These are phyloP conservation scores for Rhodotorula toruloides DNA, from an alignment of 768 basidiomycete genomes.

Conservation along the genomic window DNA sequence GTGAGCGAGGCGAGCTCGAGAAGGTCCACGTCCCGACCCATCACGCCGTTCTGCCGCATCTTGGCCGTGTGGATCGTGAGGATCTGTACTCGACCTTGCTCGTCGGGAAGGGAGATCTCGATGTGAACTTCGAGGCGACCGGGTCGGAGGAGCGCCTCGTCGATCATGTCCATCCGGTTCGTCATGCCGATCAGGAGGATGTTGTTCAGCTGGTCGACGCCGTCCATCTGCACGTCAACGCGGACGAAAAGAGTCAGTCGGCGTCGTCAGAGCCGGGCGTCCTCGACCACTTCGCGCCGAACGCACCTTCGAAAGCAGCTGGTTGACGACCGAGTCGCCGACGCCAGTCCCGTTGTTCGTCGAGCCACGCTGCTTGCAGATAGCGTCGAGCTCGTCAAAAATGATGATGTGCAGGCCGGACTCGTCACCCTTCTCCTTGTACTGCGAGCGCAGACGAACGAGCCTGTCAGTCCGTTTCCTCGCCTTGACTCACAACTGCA, in stretches of 20 bases:
- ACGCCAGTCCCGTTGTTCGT: conserved; percentile 88
- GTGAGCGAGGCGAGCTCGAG: conserved; percentile 71
- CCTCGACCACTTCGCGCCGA: too few species aligned
- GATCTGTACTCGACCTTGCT: conserved; percentile 84
- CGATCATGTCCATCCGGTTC: conserved; percentile 96
- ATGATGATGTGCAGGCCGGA: conserved; percentile 98
- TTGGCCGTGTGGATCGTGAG: conserved; percentile 89
- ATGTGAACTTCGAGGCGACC: conserved; percentile 99
- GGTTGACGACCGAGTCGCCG: conserved; percentile 98
- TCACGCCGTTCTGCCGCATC: conserved; percentile 85
- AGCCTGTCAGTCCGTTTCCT: too few species aligned
- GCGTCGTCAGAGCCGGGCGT: neutral
- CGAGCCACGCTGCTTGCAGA: conserved; percentile 97
- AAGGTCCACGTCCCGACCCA: conserved; percentile 80
- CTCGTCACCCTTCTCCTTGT: conserved; percentile 94
- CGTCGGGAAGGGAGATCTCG: conserved; percentile 97
- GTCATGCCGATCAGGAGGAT: conserved; percentile 99
- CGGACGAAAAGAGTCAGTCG: neutral
- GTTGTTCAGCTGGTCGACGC: conserved; percentile 97
- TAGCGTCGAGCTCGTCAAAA: conserved; percentile 96
- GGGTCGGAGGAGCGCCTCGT: conserved; percentile 92
- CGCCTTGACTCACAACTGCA: too few species aligned
- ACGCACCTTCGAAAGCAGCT: conserved; percentile 85
- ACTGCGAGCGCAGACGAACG: conserved; percentile 51
- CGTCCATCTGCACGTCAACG: conserved; percentile 97